A percentile compares a stretch with the other conserved stretches of the same genome.
Conservation (phyloP, 1,284 basidiomycete species). For the Dichomitus squalens region DNA sequence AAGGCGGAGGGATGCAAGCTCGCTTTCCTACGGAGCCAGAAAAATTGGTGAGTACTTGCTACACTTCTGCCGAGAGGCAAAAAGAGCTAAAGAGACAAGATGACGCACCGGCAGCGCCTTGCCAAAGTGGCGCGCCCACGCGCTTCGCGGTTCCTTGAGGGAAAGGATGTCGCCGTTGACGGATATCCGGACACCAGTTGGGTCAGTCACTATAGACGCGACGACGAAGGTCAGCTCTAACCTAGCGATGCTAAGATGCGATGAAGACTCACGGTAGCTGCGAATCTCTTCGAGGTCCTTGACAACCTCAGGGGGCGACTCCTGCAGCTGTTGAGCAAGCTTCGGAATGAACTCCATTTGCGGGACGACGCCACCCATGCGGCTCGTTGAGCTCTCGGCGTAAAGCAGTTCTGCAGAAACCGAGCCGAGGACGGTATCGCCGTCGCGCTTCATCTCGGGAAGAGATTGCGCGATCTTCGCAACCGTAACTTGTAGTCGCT, state of each 20-base stretch:
- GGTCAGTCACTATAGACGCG: slow-evolving; percentile 66
- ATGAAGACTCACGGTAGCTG: slow-evolving; percentile 57
- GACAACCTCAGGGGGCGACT: slow-evolving; percentile 74
- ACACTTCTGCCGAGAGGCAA: background rate
- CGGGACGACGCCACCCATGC: slow-evolving; percentile 71
- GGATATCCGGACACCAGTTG: slow-evolving; percentile 83
- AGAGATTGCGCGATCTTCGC: slow-evolving; percentile 92
- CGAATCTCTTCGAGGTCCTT: slow-evolving; percentile 77
- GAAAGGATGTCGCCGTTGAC: slow-evolving; percentile 85
- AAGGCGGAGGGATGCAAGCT: slow-evolving; percentile 70
- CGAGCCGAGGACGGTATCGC: slow-evolving; percentile 78
- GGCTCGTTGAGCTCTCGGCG: slow-evolving; percentile 73
- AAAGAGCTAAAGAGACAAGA: background rate
- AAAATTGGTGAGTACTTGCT: background rate
- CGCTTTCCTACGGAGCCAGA: slow-evolving; percentile 39
- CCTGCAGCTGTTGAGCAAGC: slow-evolving; percentile 74
- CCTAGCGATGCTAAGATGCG: background rate
- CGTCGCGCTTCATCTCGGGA: slow-evolving; percentile 94
- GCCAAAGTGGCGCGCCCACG: slow-evolving; percentile 74
- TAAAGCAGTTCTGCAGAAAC: slow-evolving; percentile 74
- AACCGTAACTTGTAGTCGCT: slow-evolving; percentile 85
- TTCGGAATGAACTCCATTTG: slow-evolving; percentile 83
- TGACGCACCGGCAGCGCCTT: slow-evolving; percentile 57
- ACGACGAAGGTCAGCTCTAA: background rate
- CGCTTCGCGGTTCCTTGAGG: slow-evolving; percentile 72